Evolutionary conservation across 202 grass and related monocot genomes (phyloP), one percentile per base, ranked within the genome.

Genomic region (Elaeis oleifera): DNA sequence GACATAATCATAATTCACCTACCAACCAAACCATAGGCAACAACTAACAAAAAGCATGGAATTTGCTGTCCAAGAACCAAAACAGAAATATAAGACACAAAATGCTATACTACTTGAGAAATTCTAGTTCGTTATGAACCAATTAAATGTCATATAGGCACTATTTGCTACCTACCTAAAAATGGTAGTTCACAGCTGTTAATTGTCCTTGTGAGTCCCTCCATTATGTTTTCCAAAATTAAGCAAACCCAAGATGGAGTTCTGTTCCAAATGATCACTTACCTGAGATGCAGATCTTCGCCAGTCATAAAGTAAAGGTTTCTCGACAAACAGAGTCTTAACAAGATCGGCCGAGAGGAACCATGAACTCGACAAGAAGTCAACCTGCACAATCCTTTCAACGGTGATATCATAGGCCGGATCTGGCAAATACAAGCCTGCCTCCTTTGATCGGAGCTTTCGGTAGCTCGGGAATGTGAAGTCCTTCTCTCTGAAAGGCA

Each of bases 261-360:
- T 67, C 15, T 20, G 36, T 15, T 39, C 22, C 29, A 50, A 29
- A 18, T 59, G 26, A 76, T 57, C 21, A 14, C 5, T 24, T 64
- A 84, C 81, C 81, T 97, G 5, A 97, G 85, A 58, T 97, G 88
- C 3, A 97, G 88, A 61, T 97, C 94, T 82, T 97, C 94, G 9
- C 94, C 94, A 1, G 94, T 97, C 82, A 84, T 76, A 71, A 92
- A 56, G 94, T 97, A 74, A 82, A 0, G 94, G 94, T 20, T 61
- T 86, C 69, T 97, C 82, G 18, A 97, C 79, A 76, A 97, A 97
- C 65, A 97, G 72, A 29, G 80, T 75, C 77, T 92, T 97, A 36
- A 97, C 84, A 16, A 92, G 82, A 14, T 97, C 77, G 0, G 82
- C 65, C 0, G 92, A 77, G 19, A 97, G 84, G 68, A 97, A 97